Percentiles rank a stretch among this genome's conserved stretches.
These are phyloP conservation scores for Psilocybe cyanescens DNA, from an alignment of 768 basidiomycete species.

Conservation along the genomic window DNA sequence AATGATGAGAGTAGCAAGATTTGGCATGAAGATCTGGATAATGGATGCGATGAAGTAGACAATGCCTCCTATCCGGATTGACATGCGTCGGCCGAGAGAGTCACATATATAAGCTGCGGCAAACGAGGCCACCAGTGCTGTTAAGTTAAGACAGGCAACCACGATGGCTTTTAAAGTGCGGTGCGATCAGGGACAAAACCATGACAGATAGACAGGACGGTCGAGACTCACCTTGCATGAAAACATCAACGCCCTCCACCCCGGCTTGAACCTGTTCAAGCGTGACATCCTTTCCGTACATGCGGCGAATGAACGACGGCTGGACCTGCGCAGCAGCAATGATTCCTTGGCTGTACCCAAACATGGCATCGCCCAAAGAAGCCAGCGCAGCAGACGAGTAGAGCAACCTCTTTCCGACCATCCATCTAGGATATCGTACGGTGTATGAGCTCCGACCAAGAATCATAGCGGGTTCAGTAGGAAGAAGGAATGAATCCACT, in stretches of 20 bases:
- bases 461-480: neutral
- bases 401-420: slow-evolving; percentile 51
- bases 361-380: slow-evolving; percentile 61
- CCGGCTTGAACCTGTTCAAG: slow-evolving; percentile 46
- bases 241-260: slow-evolving; percentile 47
- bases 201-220: neutral
- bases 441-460: slow-evolving; percentile 34
- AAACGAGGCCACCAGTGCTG: slow-evolving; percentile 49
- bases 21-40: slow-evolving; percentile 53
- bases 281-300: slow-evolving; percentile 51
- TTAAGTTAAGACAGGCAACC: slow-evolving; percentile 52
- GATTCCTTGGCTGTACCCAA: slow-evolving; percentile 58
- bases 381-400: slow-evolving; percentile 55
- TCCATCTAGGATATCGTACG: slow-evolving; percentile 54
- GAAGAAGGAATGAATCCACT: slow-evolving; percentile 13
- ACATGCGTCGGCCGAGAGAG: slow-evolving; percentile 50
- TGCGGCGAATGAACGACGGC: slow-evolving; percentile 51
- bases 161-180: slow-evolving; percentile 43
- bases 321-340: slow-evolving; percentile 56
- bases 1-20: slow-evolving; percentile 40
- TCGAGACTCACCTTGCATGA: slow-evolving; percentile 42
- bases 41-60: slow-evolving; percentile 53
- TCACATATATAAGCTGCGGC: slow-evolving; percentile 54
- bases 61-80: slow-evolving; percentile 52
- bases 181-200: neutral